phyloP scores from a whole-genome alignment of 2,329 filamentous ascomycete species.

The Grosmannia penicillata region DNA sequence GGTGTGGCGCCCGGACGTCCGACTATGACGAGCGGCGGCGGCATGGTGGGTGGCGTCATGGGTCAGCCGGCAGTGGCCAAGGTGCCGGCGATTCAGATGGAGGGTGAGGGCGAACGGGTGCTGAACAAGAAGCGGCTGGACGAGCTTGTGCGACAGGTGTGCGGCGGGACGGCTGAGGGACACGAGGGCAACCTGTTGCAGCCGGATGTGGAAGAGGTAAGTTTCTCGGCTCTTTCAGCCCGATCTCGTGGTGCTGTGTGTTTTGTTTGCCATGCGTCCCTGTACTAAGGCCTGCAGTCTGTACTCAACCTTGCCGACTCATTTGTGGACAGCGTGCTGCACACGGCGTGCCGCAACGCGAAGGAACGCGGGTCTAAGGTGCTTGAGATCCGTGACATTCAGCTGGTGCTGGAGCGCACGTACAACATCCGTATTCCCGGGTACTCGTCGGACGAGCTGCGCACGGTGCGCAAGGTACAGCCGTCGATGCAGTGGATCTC shows the following conservation, averaged over 20 bases:
- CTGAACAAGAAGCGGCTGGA: slow-evolving; percentile 97
- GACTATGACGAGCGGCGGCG: slow-evolving; percentile 68
- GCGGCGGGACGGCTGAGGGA: slow-evolving; percentile 60
- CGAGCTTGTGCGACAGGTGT: slow-evolving; percentile 86
- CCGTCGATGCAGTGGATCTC: slow-evolving; percentile 80
- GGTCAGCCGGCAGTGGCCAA: slow-evolving; percentile 74
- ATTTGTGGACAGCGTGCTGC: slow-evolving; percentile 85
- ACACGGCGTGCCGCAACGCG: slow-evolving; percentile 75
- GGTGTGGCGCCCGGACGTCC: slow-evolving; percentile 54
- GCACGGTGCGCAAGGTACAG: slow-evolving; percentile 86
- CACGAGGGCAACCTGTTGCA: slow-evolving; percentile 64
- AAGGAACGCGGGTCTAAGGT: slow-evolving; percentile 85
- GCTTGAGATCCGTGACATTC: slow-evolving; percentile 76
- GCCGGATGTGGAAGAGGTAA: slow-evolving; percentile 90
- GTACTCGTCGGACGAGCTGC: slow-evolving; percentile 85
- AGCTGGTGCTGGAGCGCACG: slow-evolving; percentile 67
- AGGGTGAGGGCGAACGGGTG: slow-evolving; percentile 82
- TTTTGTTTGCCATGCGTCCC: not conserved
- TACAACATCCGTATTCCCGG: slow-evolving; percentile 90
- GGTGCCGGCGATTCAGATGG: slow-evolving; percentile 70
- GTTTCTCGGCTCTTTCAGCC: slow-evolving; percentile 13
- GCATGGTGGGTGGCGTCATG: slow-evolving; percentile 67
- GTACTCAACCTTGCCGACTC: slow-evolving; percentile 82
- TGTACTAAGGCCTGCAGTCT: slow-evolving; percentile 36
- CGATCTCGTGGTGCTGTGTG: too few species aligned